These are phyloP conservation scores for Rusavskia elegans DNA, from an alignment of 495 filamentous ascomycete genomes.

Conservation along the genomic window DNA sequence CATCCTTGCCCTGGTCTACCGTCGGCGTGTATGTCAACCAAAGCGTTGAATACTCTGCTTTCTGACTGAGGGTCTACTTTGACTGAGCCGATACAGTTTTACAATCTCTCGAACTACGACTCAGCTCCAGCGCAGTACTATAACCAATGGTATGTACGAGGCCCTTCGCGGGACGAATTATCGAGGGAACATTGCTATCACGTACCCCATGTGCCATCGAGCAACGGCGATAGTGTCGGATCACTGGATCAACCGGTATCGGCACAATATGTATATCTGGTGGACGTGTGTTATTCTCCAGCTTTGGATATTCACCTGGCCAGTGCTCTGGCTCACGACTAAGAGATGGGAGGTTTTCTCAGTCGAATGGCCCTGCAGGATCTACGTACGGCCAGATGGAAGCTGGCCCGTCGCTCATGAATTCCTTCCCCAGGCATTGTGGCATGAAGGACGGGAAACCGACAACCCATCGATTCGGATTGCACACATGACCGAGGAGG, in stretches of 20 bases:
- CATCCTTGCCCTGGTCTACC: not conserved
- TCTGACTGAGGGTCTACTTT: not conserved
- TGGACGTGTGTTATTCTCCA: slow-evolving; percentile 25
- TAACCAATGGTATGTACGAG: not conserved
- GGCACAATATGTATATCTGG: slow-evolving; percentile 22
- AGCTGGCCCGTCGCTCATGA: not conserved
- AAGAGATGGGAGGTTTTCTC: slow-evolving; percentile 24
- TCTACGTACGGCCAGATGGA: not conserved
- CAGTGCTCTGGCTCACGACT: slow-evolving; percentile 26
- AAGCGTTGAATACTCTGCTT: too few species aligned
- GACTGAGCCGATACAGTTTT: not conserved
- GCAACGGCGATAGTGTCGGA: slow-evolving; percentile 28
- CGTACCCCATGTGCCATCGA: slow-evolving; percentile 12
- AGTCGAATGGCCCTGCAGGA: not conserved
- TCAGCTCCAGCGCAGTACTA: not conserved
- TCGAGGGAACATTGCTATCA: slow-evolving; percentile 19
- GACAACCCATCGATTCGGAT: not conserved
- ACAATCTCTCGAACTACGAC: not conserved
- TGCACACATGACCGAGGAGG: not conserved
- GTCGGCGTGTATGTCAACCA: too few species aligned
- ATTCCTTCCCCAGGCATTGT: not conserved
- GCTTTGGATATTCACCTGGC: slow-evolving; percentile 31
- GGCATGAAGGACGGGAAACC: not conserved
- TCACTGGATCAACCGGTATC: slow-evolving; percentile 29
- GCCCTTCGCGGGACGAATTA: slow-evolving; percentile 25